These are phyloP conservation scores for Trichoderma koningiopsis DNA, from an alignment of 2,329 filamentous ascomycete species.

Conservation along the genomic window DNA sequence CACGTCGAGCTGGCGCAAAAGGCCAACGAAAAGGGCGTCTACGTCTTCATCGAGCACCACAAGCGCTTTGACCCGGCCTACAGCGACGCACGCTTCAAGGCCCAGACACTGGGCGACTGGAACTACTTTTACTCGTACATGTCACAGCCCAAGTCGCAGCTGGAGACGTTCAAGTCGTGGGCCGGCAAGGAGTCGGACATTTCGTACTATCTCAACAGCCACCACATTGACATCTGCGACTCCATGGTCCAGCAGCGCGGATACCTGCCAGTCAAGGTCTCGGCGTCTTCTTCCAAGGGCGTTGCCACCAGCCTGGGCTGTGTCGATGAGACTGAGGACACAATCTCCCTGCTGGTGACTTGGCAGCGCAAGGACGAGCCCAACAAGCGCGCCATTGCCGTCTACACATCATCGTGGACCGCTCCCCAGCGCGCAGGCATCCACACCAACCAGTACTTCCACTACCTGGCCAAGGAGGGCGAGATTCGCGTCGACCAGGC, in stretches of 20 bases:
- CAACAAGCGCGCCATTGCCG: constrained; percentile 74
- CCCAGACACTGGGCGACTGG: constrained; percentile 81
- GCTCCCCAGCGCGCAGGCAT: constrained; percentile 90
- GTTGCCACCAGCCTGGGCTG: constrained; percentile 80
- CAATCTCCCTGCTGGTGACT: constrained; percentile 85
- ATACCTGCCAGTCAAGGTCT: constrained; percentile 77
- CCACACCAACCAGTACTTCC: constrained; percentile 97
- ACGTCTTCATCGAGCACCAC: constrained; percentile 94
- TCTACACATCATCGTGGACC: constrained; percentile 94
- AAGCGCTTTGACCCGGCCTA: constrained; percentile 95
- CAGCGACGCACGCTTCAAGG: constrained; percentile 79
- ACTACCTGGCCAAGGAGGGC: constrained; percentile 82
- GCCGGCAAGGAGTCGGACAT: constrained; percentile 91
- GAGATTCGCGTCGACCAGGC: constrained; percentile 92
- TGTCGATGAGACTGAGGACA: constrained; percentile 81
- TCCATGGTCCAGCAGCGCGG: constrained; percentile 77
- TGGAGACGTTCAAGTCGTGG: constrained; percentile 95
- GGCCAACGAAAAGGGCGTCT: constrained; percentile 73
- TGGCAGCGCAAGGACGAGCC: constrained; percentile 76
- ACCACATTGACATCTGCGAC: constrained; percentile 91
- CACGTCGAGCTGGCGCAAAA: constrained; percentile 76
- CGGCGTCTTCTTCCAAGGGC: constrained; percentile 75
- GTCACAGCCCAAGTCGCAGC: constrained; percentile 87
- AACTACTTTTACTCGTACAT: constrained; percentile 99
- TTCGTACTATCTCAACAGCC: constrained; percentile 93